Evolutionary conservation across 2,329 filamentous ascomycete genomes (phyloP), one percentile per base, ranked within the genome.

Genomic region (Fusarium concolor): DNA sequence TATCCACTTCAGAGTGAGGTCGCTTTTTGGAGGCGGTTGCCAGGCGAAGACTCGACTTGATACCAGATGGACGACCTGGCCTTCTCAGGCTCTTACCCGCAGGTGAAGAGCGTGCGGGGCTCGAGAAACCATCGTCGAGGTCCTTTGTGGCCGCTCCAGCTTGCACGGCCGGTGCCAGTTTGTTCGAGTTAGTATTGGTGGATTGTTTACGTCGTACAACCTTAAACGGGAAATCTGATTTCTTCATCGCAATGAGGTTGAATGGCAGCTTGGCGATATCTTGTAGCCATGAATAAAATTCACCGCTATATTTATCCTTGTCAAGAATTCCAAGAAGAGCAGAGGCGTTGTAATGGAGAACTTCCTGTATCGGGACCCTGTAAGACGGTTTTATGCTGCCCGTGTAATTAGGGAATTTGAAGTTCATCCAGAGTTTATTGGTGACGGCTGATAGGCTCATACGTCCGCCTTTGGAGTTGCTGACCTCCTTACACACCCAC

Each of bases 21-120:
- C 85, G 81, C 62, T 86, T 87, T 67, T 82, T 83, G 10, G 80
- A 76, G 15, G 77, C 75, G 0, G 78, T 72, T 2, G 77, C 76
- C 17, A 81, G 78, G 6, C 84, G 81, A 28, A 87, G 76, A 20
- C 75, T 77, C 6, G 84, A 83, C 41, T 79, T 81, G 60, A 83
- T 85, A 26, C 82, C 82, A 15, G 79, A 77, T 14, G 73, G 76
- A 12, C 81, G 81, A 17, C 76, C 77, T 43, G 78, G 78, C 20
- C 73, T 69, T 53, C 76, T 79, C 31, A 78, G 76, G 18, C 73
- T 67, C 55, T 79, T 80, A 20, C 79, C 78, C 9, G 65, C 65
- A 29, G 70, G 68, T 3, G 71, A 71, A 3, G 66, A 67, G 7
- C 74, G 73, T 12, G 45, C 28, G 7, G 67, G 53, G 14, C 65